phyloP scores from a whole-genome alignment of 192 early-diverging fungal species.

The Podila horticola region DNA sequence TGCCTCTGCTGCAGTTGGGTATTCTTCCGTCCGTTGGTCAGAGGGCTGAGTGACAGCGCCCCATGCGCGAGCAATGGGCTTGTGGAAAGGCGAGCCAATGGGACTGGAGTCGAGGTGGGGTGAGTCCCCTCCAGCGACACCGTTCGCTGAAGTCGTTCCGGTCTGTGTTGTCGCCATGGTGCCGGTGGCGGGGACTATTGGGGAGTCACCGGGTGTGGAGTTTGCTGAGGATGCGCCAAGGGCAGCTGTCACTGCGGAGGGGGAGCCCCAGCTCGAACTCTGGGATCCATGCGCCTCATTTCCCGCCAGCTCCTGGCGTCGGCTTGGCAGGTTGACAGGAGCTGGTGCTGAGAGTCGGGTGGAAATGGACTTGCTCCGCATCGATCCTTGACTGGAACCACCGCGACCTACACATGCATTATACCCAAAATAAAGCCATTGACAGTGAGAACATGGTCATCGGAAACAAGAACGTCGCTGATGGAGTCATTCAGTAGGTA shows the following conservation, averaged over 20 bases:
- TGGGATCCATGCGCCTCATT: conserved; percentile 27
- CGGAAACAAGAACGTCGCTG: too few species aligned
- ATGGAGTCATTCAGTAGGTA: too few species aligned
- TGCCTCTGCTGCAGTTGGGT: conserved; percentile 51
- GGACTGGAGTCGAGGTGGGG: conserved; percentile 17
- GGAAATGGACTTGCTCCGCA: not conserved
- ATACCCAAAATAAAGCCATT: too few species aligned
- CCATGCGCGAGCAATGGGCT: conserved; percentile 30
- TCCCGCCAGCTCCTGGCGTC: conserved; percentile 31
- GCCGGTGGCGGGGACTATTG: conserved; percentile 6
- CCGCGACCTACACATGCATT: not conserved
- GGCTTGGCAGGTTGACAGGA: conserved; percentile 46
- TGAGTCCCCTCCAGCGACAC: conserved; percentile 5
- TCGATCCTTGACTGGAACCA: not conserved
- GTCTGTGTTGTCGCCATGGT: conserved; percentile 11
- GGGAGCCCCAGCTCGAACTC: conserved; percentile 40
- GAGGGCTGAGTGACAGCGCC: conserved; percentile 17
- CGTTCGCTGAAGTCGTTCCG: not conserved
- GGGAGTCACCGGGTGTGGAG: conserved; percentile 10
- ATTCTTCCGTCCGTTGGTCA: conserved; percentile 33
- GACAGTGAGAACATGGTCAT: too few species aligned
- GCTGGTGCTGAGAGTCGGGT: conserved; percentile 23
- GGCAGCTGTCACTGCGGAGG: conserved; percentile 11
- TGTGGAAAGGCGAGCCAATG: conserved; percentile 27
- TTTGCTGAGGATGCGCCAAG: conserved; percentile 11